Evolutionary conservation across 805 yeast species (phyloP).

Genomic region (Kodamaea nitidulidarum): DNA sequence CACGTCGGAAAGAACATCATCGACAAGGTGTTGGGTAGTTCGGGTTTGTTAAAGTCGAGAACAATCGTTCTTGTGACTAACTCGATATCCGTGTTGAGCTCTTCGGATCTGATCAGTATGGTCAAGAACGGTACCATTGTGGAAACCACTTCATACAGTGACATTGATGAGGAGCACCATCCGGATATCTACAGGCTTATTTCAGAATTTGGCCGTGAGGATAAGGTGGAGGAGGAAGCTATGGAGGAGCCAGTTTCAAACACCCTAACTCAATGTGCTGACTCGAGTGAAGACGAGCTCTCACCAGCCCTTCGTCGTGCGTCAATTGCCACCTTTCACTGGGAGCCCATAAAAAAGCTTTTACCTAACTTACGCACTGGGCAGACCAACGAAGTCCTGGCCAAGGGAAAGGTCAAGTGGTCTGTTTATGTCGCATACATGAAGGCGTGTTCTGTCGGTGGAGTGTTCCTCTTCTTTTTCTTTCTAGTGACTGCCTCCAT

Average conservation of each 20-base stretch:
- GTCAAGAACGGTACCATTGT: constrained; percentile 18
- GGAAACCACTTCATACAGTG: constrained; percentile 15
- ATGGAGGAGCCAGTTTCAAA: not conserved
- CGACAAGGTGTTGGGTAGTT: constrained; percentile 20
- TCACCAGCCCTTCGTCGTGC: constrained; percentile 12
- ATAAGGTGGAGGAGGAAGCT: no score
- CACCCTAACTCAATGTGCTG: no score
- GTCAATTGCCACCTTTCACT: constrained; percentile 56
- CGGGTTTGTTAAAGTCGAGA: constrained; percentile 22
- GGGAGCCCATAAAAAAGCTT: constrained; percentile 32
- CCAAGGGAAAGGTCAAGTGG: constrained; percentile 23
- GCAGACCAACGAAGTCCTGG: constrained; percentile 22
- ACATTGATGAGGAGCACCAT: constrained; percentile 15
- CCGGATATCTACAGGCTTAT: constrained; percentile 32
- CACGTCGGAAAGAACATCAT: constrained; percentile 27
- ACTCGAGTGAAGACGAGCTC: no score
- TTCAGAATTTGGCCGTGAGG: constrained; percentile 30
- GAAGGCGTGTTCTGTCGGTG: constrained; percentile 36
- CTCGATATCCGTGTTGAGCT: constrained; percentile 21
- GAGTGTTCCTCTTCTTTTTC: constrained; percentile 40
- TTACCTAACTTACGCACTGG: constrained; percentile 34
- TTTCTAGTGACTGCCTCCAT: constrained; percentile 20
- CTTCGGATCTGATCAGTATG: constrained; percentile 19
- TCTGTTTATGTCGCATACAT: constrained; percentile 20
- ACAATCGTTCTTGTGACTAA: constrained; percentile 27